Evolutionary conservation across 78 protist species (phyloP).

Genomic region (Emiliania huxleyi): DNA sequence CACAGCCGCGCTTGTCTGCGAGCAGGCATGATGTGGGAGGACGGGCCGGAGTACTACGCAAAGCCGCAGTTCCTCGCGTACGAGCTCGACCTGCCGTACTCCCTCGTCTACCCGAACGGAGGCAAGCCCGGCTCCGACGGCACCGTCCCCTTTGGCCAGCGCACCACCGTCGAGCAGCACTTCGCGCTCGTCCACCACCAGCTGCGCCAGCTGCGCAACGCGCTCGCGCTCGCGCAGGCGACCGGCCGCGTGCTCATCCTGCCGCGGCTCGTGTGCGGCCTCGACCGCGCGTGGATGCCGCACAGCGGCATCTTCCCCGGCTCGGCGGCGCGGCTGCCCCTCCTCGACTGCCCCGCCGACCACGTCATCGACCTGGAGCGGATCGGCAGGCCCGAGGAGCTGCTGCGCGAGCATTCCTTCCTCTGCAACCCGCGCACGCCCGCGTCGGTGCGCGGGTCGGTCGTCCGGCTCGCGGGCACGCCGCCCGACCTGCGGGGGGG

Average conservation of each 20-base stretch:
- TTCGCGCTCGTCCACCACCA: background rate
- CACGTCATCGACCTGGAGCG: background rate
- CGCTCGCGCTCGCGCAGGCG: background rate
- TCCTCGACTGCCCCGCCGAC: background rate
- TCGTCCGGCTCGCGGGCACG: background rate
- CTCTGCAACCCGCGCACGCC: conserved; percentile 2
- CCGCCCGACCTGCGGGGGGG: no score
- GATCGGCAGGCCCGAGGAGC: background rate
- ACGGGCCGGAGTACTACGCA: background rate
- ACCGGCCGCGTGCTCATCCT: background rate
- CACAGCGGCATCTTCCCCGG: background rate
- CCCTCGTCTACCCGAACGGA: background rate
- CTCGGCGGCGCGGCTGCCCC: background rate
- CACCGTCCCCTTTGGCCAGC: background rate
- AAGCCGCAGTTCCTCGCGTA: background rate
- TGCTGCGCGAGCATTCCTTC: background rate
- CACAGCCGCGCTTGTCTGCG: no score
- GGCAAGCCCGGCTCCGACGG: background rate
- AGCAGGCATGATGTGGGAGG: background rate
- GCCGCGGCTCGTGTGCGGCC: background rate
- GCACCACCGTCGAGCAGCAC: background rate
- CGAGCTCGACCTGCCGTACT: background rate
- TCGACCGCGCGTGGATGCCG: background rate
- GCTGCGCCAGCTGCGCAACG: background rate
- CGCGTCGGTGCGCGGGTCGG: background rate